Evolutionary conservation across 257 asterid genomes (phyloP).

Genomic region (Mitragyna speciosa): DNA sequence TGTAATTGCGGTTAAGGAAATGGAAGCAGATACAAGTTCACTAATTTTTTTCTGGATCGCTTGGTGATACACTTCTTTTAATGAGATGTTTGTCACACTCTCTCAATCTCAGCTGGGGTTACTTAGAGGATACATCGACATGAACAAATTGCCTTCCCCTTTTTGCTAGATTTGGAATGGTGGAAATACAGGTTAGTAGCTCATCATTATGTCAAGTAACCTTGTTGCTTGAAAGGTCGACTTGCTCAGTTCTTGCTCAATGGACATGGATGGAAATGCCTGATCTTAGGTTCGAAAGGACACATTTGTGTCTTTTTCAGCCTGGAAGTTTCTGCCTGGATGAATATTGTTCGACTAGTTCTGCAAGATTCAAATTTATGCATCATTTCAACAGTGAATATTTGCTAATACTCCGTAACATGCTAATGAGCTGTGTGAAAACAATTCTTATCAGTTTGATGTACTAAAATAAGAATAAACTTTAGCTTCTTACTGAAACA

Average conservation of each 20-base stretch:
- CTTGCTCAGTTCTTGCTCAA: slow-evolving; percentile 32
- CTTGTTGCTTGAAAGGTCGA: slow-evolving; percentile 34
- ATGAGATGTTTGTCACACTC: slow-evolving; percentile 18
- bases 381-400: too few relatives aligned
- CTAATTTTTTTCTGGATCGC: too few relatives aligned
- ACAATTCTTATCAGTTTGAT: background rate
- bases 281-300: slow-evolving; percentile 52
- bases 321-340: slow-evolving; percentile 37
- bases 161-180: slow-evolving; percentile 36
- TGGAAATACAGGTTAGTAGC: slow-evolving; percentile 19
- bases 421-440: too few relatives aligned
- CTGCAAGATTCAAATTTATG: too few relatives aligned
- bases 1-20: too few relatives aligned
- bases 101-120: too few relatives aligned
- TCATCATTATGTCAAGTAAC: slow-evolving; percentile 36
- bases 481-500: too few relatives aligned
- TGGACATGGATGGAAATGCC: slow-evolving; percentile 41
- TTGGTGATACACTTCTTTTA: slow-evolving; percentile 14
- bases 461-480: too few relatives aligned
- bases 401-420: too few relatives aligned
- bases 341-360: background rate
- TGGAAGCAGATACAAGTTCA: too few relatives aligned
- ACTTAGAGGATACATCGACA: slow-evolving; percentile 20
- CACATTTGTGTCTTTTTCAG: slow-evolving; percentile 42
- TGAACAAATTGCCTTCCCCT: slow-evolving; percentile 28